Conservation (phyloP, 2,329 filamentous ascomycete genomes). For the Bipolaris victoriae region DNA sequence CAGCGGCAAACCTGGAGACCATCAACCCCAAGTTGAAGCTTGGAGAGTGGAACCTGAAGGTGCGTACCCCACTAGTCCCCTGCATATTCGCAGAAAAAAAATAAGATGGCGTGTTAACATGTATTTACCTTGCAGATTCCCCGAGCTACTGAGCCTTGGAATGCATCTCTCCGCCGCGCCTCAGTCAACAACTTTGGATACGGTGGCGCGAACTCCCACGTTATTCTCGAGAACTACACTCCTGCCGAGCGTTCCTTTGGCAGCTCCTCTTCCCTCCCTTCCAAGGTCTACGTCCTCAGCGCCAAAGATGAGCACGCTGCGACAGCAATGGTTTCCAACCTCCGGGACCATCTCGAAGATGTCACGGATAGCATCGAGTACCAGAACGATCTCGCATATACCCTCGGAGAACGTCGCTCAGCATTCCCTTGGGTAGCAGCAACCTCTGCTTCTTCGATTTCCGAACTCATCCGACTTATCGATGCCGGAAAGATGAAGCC, state of each 20-base stretch:
- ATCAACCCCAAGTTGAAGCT: constrained; percentile 18
- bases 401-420: not conserved
- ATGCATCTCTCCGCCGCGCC: constrained; percentile 9
- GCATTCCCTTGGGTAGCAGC: not conserved
- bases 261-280: not conserved
- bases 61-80: not conserved
- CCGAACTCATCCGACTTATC: not conserved
- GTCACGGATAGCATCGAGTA: not conserved
- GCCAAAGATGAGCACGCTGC: not conserved
- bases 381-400: not conserved
- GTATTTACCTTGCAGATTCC: not conserved
- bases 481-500: not conserved
- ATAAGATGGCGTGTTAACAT: not conserved
- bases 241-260: not conserved
- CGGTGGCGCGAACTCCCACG: constrained; percentile 24
- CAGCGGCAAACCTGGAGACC: constrained; percentile 6
- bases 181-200: constrained; percentile 30
- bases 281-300: not conserved
- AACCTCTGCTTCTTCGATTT: not conserved
- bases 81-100: not conserved
- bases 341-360: not conserved
- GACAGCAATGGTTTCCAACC: not conserved
- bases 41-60: constrained; percentile 11
- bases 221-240: constrained; percentile 4
- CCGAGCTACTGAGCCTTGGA: not conserved